Evolutionary conservation across 2,329 filamentous ascomycete genomes (phyloP).

Genomic region (Paecilomyces fulvus): DNA sequence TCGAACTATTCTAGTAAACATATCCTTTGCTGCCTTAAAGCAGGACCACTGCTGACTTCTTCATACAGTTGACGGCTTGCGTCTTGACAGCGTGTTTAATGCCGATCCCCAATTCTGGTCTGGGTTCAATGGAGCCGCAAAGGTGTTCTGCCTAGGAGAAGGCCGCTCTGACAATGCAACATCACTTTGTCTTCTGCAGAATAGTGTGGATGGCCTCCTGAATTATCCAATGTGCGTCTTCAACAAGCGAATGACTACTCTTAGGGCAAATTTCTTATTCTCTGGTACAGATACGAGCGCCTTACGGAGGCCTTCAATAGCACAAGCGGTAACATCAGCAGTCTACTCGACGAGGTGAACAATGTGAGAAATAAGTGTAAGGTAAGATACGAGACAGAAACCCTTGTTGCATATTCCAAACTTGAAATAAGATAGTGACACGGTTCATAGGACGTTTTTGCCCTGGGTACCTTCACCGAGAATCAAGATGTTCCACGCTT

Average conservation of each 20-base stretch:
- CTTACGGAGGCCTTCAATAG: conserved; percentile 13
- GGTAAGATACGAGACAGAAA: neutral
- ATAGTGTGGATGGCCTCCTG: conserved; percentile 30
- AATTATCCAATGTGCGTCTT: conserved; percentile 29
- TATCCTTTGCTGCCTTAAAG: neutral
- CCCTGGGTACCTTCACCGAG: conserved; percentile 45
- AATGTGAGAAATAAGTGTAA: conserved; percentile 12
- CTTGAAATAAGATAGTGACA: neutral
- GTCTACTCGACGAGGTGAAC: conserved; percentile 8
- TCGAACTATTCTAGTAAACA: conserved; percentile 21
- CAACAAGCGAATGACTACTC: neutral
- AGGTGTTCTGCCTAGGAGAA: conserved; percentile 36
- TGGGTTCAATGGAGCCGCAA: conserved; percentile 19
- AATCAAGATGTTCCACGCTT: conserved; percentile 51
- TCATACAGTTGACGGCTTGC: conserved; percentile 32
- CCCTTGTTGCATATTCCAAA: neutral
- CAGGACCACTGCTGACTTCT: neutral
- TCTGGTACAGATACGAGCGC: conserved; percentile 5
- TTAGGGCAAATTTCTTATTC: neutral
- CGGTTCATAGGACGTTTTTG: conserved; percentile 25
- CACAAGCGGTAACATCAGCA: conserved; percentile 8
- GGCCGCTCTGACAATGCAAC: conserved; percentile 24
- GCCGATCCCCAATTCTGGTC: conserved; percentile 31
- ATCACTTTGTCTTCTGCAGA: conserved; percentile 29
- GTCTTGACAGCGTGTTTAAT: conserved; percentile 38